A percentile compares a stretch with the other conserved stretches of the same genome.
Evolutionary conservation across 2,329 filamentous ascomycete genomes (phyloP).

Genomic region (Fusarium ramigenum): DNA sequence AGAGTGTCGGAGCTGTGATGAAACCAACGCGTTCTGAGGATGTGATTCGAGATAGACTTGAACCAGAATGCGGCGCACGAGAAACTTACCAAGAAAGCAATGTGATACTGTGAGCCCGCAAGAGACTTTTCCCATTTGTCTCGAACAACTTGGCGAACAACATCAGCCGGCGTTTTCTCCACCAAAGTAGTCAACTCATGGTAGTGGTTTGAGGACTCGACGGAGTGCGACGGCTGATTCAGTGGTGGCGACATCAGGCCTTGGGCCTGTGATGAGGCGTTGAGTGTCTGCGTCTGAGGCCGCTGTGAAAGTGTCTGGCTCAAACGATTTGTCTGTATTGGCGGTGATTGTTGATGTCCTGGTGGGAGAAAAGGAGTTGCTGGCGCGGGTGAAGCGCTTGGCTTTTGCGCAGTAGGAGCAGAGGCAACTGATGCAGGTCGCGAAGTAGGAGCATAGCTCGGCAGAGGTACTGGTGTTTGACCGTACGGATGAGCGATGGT

Average conservation of each 20-base stretch:
- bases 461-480: conserved; percentile 19
- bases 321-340: conserved; percentile 1
- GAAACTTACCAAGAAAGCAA: conserved; percentile 60
- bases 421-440: conserved; percentile 11
- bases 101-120: conserved; percentile 61
- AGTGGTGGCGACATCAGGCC: not conserved
- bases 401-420: not conserved
- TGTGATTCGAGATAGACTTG: not conserved
- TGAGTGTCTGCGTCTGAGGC: not conserved
- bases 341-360: conserved; percentile 13
- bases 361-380: conserved; percentile 6
- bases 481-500: not conserved
- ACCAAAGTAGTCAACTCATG: conserved; percentile 45
- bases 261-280: not conserved
- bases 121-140: conserved; percentile 62
- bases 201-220: conserved; percentile 43
- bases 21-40: not conserved
- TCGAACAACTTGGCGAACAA: conserved; percentile 59
- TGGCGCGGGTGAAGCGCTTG: not conserved
- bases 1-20: not conserved
- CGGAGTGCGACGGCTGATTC: conserved; percentile 13
- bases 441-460: conserved; percentile 14
- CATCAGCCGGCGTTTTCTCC: conserved; percentile 52
- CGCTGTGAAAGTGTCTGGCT: conserved; percentile 1
- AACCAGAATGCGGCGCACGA: not conserved